Base-by-base conservation (phyloP, 345 rosid species). In the Kandelia obovata region DNA sequence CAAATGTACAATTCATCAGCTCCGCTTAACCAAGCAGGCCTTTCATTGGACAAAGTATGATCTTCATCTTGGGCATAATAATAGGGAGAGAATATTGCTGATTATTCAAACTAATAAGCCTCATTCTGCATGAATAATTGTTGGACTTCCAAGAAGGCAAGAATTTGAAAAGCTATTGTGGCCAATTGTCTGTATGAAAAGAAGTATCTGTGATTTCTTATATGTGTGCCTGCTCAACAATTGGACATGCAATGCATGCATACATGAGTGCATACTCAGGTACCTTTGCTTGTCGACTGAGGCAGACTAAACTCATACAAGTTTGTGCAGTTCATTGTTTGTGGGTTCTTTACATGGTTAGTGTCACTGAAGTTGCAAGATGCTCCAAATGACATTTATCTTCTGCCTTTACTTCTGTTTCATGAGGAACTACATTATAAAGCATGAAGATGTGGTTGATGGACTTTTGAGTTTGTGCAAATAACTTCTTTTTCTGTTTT, bases 131-230 rank as follows among this genome's bases (percentile, higher is more conserved):
- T 47, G 15, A 25, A 11, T 23, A 62, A 15, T 52, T 43, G 16
- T 25, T 63, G 32, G 34, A 26, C 23, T 63, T 23, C 56, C 67
- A 47, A 28, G 26, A 64, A 47, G 67, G 51, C 31, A 47, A 49
- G 56, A 19, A 64, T 5, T 27, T 27, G 2, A 20, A 30, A 47
- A 49, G 39, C 8, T 27, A 28, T n/a, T 47, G 7, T 49, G 23
- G 66, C 11, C 34, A 28, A 43, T 49, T 28, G 6, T 49, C 31
- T 8, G 0, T 4, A 4, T 64, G n/a, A 16, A 25, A 47, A 17
- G 16, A 64, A 64, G 28, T 46, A 13, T 52, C 15, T 10, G 35
- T n/a, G 28, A 10, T 4, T 61, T 34, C 13, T 6, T 13, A 15
- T 21, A 21, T 46, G 1, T 27, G 32, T 63, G 55, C 67, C 37